Evolutionary conservation across 257 asterid species (phyloP).

Genomic region (Fraxinus anomala): DNA sequence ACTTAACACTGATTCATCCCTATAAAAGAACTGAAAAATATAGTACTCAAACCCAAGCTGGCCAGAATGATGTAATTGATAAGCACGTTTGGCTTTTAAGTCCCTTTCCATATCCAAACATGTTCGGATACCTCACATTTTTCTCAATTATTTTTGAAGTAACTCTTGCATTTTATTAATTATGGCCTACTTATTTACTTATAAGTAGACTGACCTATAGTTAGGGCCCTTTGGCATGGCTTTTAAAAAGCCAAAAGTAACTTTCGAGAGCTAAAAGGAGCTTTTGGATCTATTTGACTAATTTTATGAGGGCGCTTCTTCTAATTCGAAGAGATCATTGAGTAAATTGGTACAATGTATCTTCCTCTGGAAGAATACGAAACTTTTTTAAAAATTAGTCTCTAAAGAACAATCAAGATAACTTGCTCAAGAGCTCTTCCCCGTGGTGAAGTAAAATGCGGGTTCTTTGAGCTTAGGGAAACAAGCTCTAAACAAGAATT

Average conservation of each 20-base stretch:
- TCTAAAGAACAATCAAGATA: no score
- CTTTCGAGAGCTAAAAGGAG: no score
- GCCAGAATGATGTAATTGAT: neutral
- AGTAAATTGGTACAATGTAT: no score
- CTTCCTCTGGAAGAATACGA: no score
- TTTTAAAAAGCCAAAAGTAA: no score
- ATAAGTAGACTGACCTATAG: neutral
- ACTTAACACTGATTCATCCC: neutral
- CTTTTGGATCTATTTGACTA: no score
- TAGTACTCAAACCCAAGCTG: neutral
- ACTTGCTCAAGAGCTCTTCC: no score
- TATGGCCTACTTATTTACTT: neutral
- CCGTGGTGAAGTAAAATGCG: no score
- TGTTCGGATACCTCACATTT: no score
- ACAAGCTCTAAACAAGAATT: neutral
- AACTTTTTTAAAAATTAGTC: no score
- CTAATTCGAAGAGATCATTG: no score
- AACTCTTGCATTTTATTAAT: neutral
- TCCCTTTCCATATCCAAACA: neutral
- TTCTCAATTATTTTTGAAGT: neutral
- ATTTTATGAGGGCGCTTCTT: no score
- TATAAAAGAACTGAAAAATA: neutral
- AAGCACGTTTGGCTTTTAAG: neutral
- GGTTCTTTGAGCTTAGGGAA: neutral
- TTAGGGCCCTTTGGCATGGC: neutral